A percentile compares a stretch with the other conserved stretches of the same genome.
Evolutionary conservation across 176 grass and related monocot species (phyloP).

Genomic region (Aegilops sharonensis): DNA sequence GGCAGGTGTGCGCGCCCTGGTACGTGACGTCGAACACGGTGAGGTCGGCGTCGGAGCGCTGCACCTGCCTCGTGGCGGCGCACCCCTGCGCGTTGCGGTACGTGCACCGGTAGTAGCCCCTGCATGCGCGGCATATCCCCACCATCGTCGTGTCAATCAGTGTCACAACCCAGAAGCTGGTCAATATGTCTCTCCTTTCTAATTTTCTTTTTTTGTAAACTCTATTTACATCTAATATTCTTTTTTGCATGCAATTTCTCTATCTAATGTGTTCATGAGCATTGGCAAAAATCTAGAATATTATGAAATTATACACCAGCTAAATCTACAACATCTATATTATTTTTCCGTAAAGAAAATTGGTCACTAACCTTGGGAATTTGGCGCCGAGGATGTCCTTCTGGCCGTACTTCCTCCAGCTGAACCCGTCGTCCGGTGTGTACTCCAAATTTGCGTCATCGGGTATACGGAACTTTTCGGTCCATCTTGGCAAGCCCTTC

Average conservation of each 20-base stretch:
- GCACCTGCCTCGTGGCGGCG: conserved; percentile 75
- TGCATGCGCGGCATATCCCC: conserved; percentile 11
- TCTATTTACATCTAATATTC: no score
- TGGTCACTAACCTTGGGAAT: conserved; percentile 46
- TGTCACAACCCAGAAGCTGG: not conserved
- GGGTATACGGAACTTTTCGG: conserved; percentile 30
- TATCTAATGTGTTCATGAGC: no score
- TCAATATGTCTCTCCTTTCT: not conserved
- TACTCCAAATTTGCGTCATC: conserved; percentile 18
- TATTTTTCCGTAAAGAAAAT: no score
- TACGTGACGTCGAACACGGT: conserved; percentile 71
- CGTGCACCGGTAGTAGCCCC: conserved; percentile 93
- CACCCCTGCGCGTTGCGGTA: conserved; percentile 59
- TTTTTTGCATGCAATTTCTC: no score
- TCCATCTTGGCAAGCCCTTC: conserved; percentile 58
- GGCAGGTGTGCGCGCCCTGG: conserved; percentile 70
- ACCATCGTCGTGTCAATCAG: not conserved
- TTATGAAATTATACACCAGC: no score
- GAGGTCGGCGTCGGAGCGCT: conserved; percentile 69
- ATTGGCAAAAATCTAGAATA: no score
- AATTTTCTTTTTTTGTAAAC: no score
- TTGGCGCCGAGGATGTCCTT: conserved; percentile 94
- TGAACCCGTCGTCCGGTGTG: conserved; percentile 60
- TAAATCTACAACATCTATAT: no score
- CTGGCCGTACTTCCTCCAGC: conserved; percentile 99